A percentile compares a stretch with the other conserved stretches of the same genome.
Evolutionary conservation across 192 early-diverging fungal species (phyloP).

Genomic region (Coemansia sp.): DNA sequence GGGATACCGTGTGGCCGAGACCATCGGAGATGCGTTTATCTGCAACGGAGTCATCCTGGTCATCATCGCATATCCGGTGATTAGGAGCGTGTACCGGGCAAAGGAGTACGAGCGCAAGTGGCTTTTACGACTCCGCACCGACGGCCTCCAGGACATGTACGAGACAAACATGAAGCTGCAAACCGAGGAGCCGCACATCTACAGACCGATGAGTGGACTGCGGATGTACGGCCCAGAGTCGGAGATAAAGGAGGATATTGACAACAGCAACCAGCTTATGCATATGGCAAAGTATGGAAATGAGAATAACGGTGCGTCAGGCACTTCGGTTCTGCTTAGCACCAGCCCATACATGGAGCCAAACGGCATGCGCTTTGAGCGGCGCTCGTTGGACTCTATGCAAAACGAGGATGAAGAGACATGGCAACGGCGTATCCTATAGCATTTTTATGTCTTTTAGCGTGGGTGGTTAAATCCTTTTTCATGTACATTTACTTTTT

Average conservation of each 20-base stretch:
- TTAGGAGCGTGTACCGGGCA: slow-evolving; percentile 13
- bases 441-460: neutral
- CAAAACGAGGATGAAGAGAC: neutral
- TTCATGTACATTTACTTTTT: neutral
- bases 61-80: slow-evolving; percentile 18
- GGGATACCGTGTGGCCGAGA: slow-evolving; percentile 11
- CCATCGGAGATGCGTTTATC: slow-evolving; percentile 11
- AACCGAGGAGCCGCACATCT: slow-evolving; percentile 3
- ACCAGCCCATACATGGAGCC: neutral
- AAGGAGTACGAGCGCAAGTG: slow-evolving; percentile 27
- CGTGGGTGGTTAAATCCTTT: neutral
- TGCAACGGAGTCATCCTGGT: slow-evolving; percentile 20
- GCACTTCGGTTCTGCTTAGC: neutral
- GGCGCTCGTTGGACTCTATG: neutral
- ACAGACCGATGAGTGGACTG: slow-evolving; percentile 3
- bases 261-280: neutral
- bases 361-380: neutral
- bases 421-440: neutral
- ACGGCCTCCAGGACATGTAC: slow-evolving; percentile 17
- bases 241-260: neutral
- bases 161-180: slow-evolving; percentile 16
- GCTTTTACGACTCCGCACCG: slow-evolving; percentile 11
- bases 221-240: neutral
- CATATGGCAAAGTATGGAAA: neutral
- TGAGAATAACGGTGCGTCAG: neutral